Percentiles rank a stretch among this genome's conserved stretches.
These are phyloP conservation scores for Guadua angustifolia DNA, from an alignment of 176 grass and related monocot species.

Conservation along the genomic window DNA sequence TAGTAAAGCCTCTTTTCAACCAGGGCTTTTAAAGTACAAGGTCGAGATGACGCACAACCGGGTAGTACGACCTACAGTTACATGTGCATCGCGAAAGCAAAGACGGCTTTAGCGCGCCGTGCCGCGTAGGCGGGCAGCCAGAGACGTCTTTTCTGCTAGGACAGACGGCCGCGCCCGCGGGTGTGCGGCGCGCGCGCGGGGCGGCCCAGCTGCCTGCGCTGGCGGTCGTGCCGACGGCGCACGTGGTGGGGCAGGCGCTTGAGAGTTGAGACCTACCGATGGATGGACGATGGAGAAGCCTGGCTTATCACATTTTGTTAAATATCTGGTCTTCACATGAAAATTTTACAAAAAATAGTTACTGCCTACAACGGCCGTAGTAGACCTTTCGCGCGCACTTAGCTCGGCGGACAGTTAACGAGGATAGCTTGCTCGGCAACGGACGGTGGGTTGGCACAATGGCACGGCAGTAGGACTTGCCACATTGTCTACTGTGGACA, in stretches of 20 bases:
- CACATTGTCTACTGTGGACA: no score
- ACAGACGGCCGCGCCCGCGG: not conserved
- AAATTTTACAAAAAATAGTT: no score
- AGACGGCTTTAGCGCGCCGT: not conserved
- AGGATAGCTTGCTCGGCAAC: no score
- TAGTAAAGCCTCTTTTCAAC: not conserved
- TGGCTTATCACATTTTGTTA: no score
- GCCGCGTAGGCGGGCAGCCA: no score
- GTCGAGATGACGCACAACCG: not conserved
- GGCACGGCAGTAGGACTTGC: no score
- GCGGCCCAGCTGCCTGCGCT: not conserved
- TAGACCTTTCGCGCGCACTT: no score
- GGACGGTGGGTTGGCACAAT: no score
- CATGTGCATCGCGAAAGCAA: not conserved
- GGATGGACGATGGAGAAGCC: not conserved
- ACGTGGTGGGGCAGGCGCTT: constrained; percentile 47
- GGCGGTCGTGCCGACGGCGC: not conserved
- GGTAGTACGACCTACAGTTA: no score
- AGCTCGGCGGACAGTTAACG: no score
- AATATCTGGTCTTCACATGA: no score
- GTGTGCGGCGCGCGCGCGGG: not conserved
- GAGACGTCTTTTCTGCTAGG: not conserved
- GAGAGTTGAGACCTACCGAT: not conserved
- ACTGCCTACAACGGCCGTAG: no score
- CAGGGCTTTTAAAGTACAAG: not conserved